A percentile compares a stretch with the other conserved stretches of the same genome.
Conservation (phyloP, 2,329 filamentous ascomycete genomes). For the Tolypocladium ovalisporum region DNA sequence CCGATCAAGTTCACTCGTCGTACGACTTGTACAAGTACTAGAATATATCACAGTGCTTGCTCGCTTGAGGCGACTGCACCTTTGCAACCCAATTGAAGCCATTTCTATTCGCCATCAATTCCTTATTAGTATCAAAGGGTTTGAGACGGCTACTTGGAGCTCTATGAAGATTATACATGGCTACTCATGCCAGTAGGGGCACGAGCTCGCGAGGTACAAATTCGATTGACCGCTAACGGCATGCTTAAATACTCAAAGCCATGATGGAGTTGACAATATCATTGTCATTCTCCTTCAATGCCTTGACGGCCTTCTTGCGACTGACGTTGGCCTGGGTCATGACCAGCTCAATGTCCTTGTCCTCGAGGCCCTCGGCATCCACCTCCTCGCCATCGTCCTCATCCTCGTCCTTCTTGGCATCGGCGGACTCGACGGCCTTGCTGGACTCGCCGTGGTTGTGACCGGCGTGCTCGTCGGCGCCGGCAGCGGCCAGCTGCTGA, state of each 20-base stretch:
- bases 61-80: neutral
- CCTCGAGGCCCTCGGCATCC: slow-evolving; percentile 86
- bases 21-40: neutral
- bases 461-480: slow-evolving; percentile 54
- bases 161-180: slow-evolving; percentile 18
- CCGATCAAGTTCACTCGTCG: too few species aligned
- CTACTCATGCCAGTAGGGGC: slow-evolving; percentile 13
- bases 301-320: slow-evolving; percentile 97
- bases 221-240: slow-evolving; percentile 6
- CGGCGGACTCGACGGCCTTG: slow-evolving; percentile 50
- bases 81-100: neutral
- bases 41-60: too few species aligned
- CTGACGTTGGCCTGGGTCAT: slow-evolving; percentile 97
- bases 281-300: slow-evolving; percentile 97
- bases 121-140: neutral
- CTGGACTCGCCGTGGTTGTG: slow-evolving; percentile 62
- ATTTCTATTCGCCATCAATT: neutral
- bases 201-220: slow-evolving; percentile 13
- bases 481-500: slow-evolving; percentile 76
- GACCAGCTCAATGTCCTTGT: slow-evolving; percentile 98
- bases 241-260: slow-evolving; percentile 71
- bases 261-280: slow-evolving; percentile 99
- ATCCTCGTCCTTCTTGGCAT: slow-evolving; percentile 67
- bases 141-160: slow-evolving; percentile 1
- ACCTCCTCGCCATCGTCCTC: slow-evolving; percentile 95